Base-by-base conservation (phyloP, 1,284 basidiomycete genomes). In the Ceratobasidium sp. region DNA sequence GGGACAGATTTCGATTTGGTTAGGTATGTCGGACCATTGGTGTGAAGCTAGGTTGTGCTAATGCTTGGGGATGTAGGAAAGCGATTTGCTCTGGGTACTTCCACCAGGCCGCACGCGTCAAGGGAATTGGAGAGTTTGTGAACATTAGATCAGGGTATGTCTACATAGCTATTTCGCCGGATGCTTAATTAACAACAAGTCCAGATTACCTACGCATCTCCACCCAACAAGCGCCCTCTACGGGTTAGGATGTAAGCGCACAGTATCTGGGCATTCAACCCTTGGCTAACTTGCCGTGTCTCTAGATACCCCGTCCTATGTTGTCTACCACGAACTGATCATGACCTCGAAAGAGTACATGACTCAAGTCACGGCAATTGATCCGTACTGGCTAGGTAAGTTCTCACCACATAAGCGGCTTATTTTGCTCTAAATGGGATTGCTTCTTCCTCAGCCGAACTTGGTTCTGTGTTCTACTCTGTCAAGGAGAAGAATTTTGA, bases 21-120 rank as follows among this genome's bases (percentile, higher is more conserved):
- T 78, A 89, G 95, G 94, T 94, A 76, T 26, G 86, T 83, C n/a
- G 35, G 11, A 56, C 26, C 23, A 28, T 28, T 6, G 23, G 20
- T 28, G 8, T 54, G 13, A 64, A 20, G 60, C 35, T 63, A 23
- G 4, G 6, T 31, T n/a, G 39, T 3, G n/a, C 56, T 28, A 68
- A 81, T 60, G 23, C 47, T 17, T 26, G 28, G 60, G 35, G 17
- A 17, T 15, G 42, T 80, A 96, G 97, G 82, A 99, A 98, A 89
- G 96, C 96, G 28, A 99, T 99, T 81, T 93, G 96, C 60, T 94
- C 97, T 17, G 98, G 97, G 31, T 99, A 99, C 86, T 99, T 99
- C 89, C 98, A 99, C 84, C 98, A 99, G 85, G 97, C 98, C 0
- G 97, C 97, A 10, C 88, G 96, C 79, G 97, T 98, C 53, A 99